These are phyloP conservation scores for Acanthamoeba healyi DNA, from an alignment of 208 protist species.

Conservation along the genomic window DNA sequence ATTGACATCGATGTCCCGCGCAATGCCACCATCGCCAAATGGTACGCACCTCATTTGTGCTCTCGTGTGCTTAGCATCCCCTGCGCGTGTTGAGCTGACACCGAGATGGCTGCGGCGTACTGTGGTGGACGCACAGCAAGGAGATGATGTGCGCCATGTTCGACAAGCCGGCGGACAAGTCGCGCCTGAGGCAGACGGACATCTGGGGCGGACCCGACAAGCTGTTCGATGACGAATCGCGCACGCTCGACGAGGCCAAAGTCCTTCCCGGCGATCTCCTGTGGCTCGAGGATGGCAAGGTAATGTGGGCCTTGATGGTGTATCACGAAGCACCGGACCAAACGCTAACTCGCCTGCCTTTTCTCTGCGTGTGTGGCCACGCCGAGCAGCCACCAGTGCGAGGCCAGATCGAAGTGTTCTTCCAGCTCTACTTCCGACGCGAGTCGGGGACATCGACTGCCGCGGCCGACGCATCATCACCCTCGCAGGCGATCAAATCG, in stretches of 20 bases:
- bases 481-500: neutral
- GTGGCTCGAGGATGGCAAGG: conserved; percentile 70
- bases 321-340: neutral
- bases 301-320: neutral
- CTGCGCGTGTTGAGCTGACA: neutral
- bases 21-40: conserved; percentile 52
- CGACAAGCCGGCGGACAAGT: conserved; percentile 26
- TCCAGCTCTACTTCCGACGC: conserved; percentile 41
- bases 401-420: conserved; percentile 48
- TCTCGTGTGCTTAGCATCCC: neutral
- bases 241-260: conserved; percentile 13
- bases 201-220: conserved; percentile 4
- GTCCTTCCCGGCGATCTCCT: conserved; percentile 29
- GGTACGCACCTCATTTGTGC: neutral
- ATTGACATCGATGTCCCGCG: conserved; percentile 22
- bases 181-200: conserved; percentile 34
- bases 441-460: neutral
- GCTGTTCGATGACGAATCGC: conserved; percentile 13
- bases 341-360: neutral
- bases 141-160: conserved; percentile 55
- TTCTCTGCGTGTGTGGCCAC: neutral
- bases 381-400: neutral
- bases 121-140: neutral
- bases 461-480: neutral
- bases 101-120: neutral